These are phyloP conservation scores for Clavispora asparagi DNA, from an alignment of 805 yeast species.

Conservation along the genomic window DNA sequence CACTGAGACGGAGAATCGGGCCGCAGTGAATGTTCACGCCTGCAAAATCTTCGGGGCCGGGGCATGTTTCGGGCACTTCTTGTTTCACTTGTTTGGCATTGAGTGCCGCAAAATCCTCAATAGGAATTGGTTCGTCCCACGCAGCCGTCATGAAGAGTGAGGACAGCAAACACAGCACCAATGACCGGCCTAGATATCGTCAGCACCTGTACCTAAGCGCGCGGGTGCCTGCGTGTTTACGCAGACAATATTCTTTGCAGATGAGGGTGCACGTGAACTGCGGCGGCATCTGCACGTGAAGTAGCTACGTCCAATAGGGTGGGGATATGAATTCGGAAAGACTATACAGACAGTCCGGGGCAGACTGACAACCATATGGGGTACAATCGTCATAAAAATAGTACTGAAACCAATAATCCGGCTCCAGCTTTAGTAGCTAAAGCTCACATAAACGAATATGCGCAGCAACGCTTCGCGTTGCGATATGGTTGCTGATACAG, in stretches of 20 bases:
- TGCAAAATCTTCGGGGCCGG: slow-evolving; percentile 22
- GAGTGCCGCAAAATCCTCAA: slow-evolving; percentile 24
- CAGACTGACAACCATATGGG: too few relatives aligned
- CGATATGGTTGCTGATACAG: too few relatives aligned
- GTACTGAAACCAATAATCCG: too few relatives aligned
- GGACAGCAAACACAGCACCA: not conserved
- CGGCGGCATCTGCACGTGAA: too few relatives aligned
- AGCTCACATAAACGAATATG: too few relatives aligned
- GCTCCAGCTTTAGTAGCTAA: too few relatives aligned
- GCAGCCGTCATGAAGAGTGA: not conserved
- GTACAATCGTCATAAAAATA: too few relatives aligned
- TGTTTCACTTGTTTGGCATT: slow-evolving; percentile 16
- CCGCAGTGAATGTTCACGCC: slow-evolving; percentile 60
- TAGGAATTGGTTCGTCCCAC: slow-evolving; percentile 18
- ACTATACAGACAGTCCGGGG: too few relatives aligned
- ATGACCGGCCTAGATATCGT: not conserved
- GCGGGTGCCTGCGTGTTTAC: not conserved
- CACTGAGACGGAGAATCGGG: slow-evolving; percentile 67
- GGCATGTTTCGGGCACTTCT: slow-evolving; percentile 26
- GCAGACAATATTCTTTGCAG: not conserved
- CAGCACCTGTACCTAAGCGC: not conserved
- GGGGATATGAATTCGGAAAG: too few relatives aligned
- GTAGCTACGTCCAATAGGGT: too few relatives aligned
- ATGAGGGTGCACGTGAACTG: too few relatives aligned
- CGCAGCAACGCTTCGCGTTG: too few relatives aligned